Conservation (phyloP, 768 basidiomycete genomes). For the Cyclocybe cylindracea region DNA sequence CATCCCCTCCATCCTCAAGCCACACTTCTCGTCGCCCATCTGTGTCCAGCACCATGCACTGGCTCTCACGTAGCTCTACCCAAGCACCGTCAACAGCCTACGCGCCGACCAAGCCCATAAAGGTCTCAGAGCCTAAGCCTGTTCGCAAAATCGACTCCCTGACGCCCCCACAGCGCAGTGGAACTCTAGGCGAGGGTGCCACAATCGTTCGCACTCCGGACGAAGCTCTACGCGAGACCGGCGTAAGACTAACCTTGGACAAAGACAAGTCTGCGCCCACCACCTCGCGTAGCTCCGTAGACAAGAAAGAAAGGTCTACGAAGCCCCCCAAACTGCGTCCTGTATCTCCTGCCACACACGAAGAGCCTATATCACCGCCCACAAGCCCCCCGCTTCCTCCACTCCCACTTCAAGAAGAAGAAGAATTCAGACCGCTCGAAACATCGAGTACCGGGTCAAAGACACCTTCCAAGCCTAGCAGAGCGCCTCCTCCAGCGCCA, state of each 20-base stretch:
- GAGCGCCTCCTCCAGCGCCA: conserved; percentile 26
- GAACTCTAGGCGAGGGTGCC: conserved; percentile 69
- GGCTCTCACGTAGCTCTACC: conserved; percentile 44
- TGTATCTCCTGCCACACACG: conserved; percentile 9
- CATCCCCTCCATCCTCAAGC: conserved; percentile 20
- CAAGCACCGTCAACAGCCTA: conserved; percentile 23
- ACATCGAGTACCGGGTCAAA: conserved; percentile 26
- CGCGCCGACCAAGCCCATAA: conserved; percentile 35
- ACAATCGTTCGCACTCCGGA: conserved; percentile 78
- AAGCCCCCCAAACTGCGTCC: conserved; percentile 12
- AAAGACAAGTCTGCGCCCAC: conserved; percentile 3
- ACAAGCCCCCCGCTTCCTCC: conserved; percentile 60
- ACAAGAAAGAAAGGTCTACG: conserved; percentile 15
- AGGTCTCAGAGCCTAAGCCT: conserved; percentile 45
- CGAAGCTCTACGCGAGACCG: conserved; percentile 64
- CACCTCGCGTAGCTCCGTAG: conserved; percentile 1
- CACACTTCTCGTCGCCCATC: conserved; percentile 34
- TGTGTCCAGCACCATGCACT: conserved; percentile 49
- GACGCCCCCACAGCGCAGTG: conserved; percentile 40
- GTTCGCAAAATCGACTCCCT: conserved; percentile 38
- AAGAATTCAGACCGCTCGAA: conserved; percentile 24
- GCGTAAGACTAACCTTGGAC: conserved; percentile 39
- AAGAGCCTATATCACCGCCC: conserved; percentile 30
- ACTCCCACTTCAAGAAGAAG: conserved; percentile 42
- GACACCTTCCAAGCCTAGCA: conserved; percentile 36